Evolutionary conservation across 306 rosid genomes (phyloP).

Genomic region (Sindora glabra): DNA sequence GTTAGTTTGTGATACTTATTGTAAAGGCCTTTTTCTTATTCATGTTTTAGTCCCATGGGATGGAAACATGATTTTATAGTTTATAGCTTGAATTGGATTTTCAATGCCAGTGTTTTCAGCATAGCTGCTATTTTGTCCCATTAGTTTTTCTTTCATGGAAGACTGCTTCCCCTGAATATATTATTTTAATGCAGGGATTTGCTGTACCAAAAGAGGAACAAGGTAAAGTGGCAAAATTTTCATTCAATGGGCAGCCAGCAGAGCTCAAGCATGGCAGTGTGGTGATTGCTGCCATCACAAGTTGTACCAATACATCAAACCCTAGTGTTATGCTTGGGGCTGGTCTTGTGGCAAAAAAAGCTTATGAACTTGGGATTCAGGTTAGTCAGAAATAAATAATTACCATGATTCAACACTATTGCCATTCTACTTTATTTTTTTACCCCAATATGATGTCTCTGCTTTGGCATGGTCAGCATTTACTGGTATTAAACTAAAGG

Average conservation of each 20-base stretch:
- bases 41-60: background rate
- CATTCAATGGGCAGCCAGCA: conserved; percentile 81
- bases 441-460: too few species aligned
- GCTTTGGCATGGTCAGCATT: too few species aligned
- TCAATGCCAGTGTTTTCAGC: background rate
- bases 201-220: conserved; percentile 84
- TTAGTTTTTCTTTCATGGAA: background rate
- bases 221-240: conserved; percentile 68
- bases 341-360: conserved; percentile 90
- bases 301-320: conserved; percentile 94
- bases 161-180: background rate
- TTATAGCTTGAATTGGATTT: background rate
- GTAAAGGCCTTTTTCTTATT: background rate
- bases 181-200: conserved; percentile 52
- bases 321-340: conserved; percentile 99
- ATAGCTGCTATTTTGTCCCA: background rate
- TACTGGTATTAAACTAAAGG: too few species aligned
- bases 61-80: background rate
- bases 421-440: too few species aligned
- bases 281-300: conserved; percentile 94
- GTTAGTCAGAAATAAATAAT: conserved; percentile 30
- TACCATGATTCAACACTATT: background rate
- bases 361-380: conserved; percentile 77
- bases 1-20: conserved; percentile 34
- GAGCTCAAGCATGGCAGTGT: conserved; percentile 86